These are phyloP conservation scores for Apiotrichum akiyoshidainum DNA, from an alignment of 1,284 basidiomycete species.

Conservation along the genomic window DNA sequence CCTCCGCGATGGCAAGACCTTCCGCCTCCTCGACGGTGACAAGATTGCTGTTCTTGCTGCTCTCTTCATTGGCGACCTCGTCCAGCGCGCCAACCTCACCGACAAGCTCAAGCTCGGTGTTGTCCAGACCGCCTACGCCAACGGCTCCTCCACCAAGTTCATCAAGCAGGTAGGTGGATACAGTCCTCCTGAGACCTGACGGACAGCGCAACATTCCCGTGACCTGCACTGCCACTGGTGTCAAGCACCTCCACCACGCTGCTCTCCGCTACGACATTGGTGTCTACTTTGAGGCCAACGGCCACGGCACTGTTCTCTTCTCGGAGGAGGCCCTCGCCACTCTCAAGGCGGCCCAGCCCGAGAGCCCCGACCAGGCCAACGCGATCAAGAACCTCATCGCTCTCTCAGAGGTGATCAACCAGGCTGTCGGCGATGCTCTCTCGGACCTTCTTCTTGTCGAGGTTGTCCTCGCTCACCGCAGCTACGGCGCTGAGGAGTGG, in stretches of 20 bases:
- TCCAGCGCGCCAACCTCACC: slow-evolving; percentile 70
- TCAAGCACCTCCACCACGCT: slow-evolving; percentile 97
- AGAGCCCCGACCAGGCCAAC: slow-evolving; percentile 72
- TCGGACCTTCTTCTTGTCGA: slow-evolving; percentile 97
- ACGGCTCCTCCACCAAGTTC: slow-evolving; percentile 94
- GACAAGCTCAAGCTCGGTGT: slow-evolving; percentile 75
- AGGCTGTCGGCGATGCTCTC: slow-evolving; percentile 96
- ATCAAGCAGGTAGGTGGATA: slow-evolving; percentile 63
- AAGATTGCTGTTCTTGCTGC: slow-evolving; percentile 95
- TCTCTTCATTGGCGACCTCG: slow-evolving; percentile 86
- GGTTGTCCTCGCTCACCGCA: slow-evolving; percentile 80
- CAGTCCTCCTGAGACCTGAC: not conserved
- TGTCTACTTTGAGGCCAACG: slow-evolving; percentile 99
- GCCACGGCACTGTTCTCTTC: slow-evolving; percentile 96
- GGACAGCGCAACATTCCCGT: slow-evolving; percentile 64
- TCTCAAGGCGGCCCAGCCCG: slow-evolving; percentile 64
- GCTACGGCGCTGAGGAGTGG: slow-evolving; percentile 84
- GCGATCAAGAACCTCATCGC: slow-evolving; percentile 73
- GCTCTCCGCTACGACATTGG: slow-evolving; percentile 91
- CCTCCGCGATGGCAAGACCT: slow-evolving; percentile 64
- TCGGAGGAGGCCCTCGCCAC: slow-evolving; percentile 66
- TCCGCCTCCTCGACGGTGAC: slow-evolving; percentile 95
- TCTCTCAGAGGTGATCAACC: slow-evolving; percentile 86
- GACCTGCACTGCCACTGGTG: slow-evolving; percentile 92
- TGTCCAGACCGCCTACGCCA: slow-evolving; percentile 98